phyloP scores from a whole-genome alignment of 2,329 filamentous ascomycete species.

The Alternaria metachromatica region DNA sequence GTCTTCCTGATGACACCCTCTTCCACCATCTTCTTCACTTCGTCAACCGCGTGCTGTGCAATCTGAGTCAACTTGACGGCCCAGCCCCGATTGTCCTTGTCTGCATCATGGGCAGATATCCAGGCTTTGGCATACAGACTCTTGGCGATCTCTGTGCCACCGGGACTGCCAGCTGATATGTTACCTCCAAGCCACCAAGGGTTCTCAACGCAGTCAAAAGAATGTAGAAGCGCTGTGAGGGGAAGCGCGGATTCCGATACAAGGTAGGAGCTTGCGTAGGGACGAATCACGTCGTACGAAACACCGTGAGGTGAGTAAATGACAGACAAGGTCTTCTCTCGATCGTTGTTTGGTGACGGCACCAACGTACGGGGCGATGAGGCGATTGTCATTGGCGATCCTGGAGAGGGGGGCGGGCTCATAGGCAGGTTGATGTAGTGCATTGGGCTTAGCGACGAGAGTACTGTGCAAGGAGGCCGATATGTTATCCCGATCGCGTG shows the following conservation, averaged over 20 bases:
- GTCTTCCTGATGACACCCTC: conserved; percentile 19
- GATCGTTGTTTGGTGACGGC: conserved; percentile 42
- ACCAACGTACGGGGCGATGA: conserved; percentile 43
- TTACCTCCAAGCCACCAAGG: conserved; percentile 69
- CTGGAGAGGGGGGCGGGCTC: conserved; percentile 45
- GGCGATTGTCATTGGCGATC: conserved; percentile 41
- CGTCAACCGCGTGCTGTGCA: conserved; percentile 37
- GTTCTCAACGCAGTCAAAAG: conserved; percentile 65
- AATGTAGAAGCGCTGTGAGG: conserved; percentile 69
- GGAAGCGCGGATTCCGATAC: conserved; percentile 64
- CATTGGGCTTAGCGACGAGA: conserved; percentile 40
- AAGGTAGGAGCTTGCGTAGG: conserved; percentile 66
- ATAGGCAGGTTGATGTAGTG: conserved; percentile 48
- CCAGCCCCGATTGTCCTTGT: conserved; percentile 63
- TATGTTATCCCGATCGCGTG: conserved; percentile 77
- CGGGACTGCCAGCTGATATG: conserved; percentile 63
- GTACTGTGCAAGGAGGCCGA: conserved; percentile 59
- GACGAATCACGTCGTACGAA: conserved; percentile 59
- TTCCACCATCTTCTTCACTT: conserved; percentile 39
- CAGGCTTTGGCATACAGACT: conserved; percentile 63
- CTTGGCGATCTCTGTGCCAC: conserved; percentile 63
- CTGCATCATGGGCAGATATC: conserved; percentile 68
- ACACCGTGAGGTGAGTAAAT: conserved; percentile 72
- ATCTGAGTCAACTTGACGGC: conserved; percentile 60
- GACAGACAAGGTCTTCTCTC: conserved; percentile 61